Conservation (phyloP, 495 filamentous ascomycete genomes). For the Tuber indicum region DNA sequence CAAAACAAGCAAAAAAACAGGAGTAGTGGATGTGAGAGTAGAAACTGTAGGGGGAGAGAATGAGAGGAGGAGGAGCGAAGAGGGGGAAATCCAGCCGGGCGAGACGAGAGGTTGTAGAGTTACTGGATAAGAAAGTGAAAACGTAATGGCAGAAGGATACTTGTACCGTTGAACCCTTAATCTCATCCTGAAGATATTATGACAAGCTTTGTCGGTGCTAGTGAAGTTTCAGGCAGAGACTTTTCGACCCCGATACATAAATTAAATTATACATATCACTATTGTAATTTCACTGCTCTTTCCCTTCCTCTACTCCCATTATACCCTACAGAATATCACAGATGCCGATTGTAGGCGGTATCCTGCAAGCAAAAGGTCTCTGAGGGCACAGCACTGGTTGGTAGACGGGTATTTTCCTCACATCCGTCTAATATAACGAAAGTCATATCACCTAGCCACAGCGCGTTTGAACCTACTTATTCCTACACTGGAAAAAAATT, state of each 20-base stretch:
- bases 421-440: not conserved
- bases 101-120: not conserved
- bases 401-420: not conserved
- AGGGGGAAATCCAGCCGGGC: constrained; percentile 11
- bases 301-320: not conserved
- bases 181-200: not conserved
- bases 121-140: not conserved
- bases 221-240: not conserved
- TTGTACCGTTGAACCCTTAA: not conserved
- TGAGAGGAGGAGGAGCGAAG: constrained; percentile 1
- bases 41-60: not conserved
- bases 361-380: not conserved
- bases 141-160: not conserved
- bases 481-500: too few species aligned
- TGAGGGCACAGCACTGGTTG: not conserved
- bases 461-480: not conserved
- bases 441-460: not conserved
- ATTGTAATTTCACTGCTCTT: not conserved
- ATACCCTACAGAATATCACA: not conserved
- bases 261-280: not conserved
- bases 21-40: not conserved
- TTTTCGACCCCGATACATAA: not conserved
- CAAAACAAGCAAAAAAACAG: not conserved
- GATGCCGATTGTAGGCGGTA: not conserved
- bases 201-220: not conserved